These are phyloP conservation scores for Withania somnifera DNA, from an alignment of 305 asterid species.

Conservation along the genomic window DNA sequence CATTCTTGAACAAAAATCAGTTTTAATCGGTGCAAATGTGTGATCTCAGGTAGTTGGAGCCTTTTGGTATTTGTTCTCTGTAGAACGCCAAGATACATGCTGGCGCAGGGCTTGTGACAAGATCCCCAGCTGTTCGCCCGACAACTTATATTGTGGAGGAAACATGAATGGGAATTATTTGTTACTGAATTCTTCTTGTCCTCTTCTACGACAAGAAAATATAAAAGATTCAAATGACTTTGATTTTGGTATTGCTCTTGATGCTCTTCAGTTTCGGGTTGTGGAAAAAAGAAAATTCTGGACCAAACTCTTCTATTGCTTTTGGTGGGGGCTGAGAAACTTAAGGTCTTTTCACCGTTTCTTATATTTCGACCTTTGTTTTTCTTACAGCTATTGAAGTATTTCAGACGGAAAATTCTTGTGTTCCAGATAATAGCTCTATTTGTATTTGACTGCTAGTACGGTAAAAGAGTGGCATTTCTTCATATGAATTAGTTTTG, in stretches of 20 bases:
- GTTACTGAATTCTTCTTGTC: constrained; percentile 33
- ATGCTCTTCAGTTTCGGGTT: constrained; percentile 41
- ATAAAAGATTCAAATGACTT: constrained; percentile 20
- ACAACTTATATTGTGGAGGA: constrained; percentile 27
- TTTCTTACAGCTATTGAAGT: neutral
- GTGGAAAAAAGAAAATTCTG: constrained; percentile 27
- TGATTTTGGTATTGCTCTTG: constrained; percentile 57
- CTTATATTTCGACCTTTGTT: neutral
- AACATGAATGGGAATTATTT: neutral
- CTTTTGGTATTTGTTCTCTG: constrained; percentile 50
- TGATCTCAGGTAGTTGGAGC: constrained; percentile 47
- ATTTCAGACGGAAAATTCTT: neutral
- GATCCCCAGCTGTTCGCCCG: neutral
- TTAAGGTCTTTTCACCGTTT: constrained; percentile 33
- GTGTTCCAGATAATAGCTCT: neutral
- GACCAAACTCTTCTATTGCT: constrained; percentile 44
- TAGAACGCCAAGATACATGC: constrained; percentile 49
- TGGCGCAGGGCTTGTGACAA: constrained; percentile 35
- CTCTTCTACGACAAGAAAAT: constrained; percentile 22
- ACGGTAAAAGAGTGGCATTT: neutral
- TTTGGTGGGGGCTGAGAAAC: constrained; percentile 74
- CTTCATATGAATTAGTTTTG: neutral
- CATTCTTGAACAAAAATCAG: neutral
- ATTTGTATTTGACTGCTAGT: neutral
- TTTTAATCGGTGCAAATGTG: neutral